A percentile compares a stretch with the other conserved stretches of the same genome.
Conservation (phyloP, 2,329 filamentous ascomycete species). For the Fusarium anthophilum region DNA sequence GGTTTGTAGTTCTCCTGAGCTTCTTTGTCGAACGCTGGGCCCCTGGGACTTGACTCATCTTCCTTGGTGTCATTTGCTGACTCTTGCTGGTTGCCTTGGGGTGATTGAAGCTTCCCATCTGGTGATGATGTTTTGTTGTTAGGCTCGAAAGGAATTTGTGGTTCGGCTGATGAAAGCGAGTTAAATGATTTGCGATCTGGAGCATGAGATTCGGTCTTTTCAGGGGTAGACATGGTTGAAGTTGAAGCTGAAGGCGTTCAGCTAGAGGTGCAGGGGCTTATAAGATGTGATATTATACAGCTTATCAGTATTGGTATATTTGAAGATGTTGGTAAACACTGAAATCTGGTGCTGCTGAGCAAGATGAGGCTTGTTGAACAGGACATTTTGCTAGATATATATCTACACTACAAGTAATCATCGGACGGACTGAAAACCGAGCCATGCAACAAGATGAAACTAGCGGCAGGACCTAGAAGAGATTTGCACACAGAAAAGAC, state of each 20-base stretch:
- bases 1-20: conserved; percentile 59
- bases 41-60: conserved; percentile 23
- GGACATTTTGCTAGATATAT: conserved; percentile 25
- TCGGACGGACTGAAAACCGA: conserved; percentile 24
- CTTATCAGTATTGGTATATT: background rate
- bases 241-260: background rate
- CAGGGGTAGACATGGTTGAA: conserved; percentile 19
- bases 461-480: conserved; percentile 11
- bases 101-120: background rate
- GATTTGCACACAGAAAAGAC: background rate
- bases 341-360: background rate
- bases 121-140: background rate
- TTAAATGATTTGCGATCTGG: conserved; percentile 24
- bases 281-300: background rate
- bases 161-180: conserved; percentile 35
- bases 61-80: conserved; percentile 15
- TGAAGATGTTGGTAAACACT: background rate
- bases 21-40: conserved; percentile 40
- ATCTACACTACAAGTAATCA: conserved; percentile 14
- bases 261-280: background rate
- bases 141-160: background rate
- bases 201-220: background rate
- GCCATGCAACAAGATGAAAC: background rate
- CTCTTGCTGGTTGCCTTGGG: background rate
- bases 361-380: conserved; percentile 4